These are phyloP conservation scores for Dipteronia sinensis DNA, from an alignment of 345 rosid genomes.

Conservation along the genomic window DNA sequence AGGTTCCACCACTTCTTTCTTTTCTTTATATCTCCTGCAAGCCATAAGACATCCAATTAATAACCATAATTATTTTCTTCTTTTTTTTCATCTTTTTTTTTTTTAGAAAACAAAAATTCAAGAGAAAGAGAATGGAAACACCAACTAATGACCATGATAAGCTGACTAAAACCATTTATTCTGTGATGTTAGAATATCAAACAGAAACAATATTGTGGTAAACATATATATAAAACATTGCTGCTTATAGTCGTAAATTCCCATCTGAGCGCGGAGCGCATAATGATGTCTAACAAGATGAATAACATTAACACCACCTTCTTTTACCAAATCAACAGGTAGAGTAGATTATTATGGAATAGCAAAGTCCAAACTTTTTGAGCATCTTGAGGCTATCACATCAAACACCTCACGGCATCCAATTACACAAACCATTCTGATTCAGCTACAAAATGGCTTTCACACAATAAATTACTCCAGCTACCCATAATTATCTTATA, in stretches of 20 bases:
- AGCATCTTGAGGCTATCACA: neutral
- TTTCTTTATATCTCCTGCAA: constrained; percentile 74
- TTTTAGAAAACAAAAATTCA: neutral
- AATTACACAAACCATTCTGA: neutral
- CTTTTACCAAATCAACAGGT: neutral
- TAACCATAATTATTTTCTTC: neutral
- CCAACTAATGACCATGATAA: neutral
- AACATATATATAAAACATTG: neutral
- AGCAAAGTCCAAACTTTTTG: neutral
- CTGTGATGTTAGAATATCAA: neutral
- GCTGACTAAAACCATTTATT: neutral
- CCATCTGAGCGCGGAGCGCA: neutral
- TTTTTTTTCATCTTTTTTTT: neutral
- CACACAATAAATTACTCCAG: too few relatives aligned
- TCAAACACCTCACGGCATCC: neutral
- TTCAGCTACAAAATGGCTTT: neutral
- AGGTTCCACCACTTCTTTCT: constrained; percentile 76
- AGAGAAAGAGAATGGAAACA: neutral
- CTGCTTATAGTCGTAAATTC: neutral
- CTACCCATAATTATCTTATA: neutral
- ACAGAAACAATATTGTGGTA: neutral
- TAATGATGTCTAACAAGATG: neutral
- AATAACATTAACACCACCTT: neutral
- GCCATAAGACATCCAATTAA: constrained; percentile 7
- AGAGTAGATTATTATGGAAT: neutral